Evolutionary conservation across 2,329 filamentous ascomycete genomes (phyloP).

Genomic region (Trichoderma sp.): DNA sequence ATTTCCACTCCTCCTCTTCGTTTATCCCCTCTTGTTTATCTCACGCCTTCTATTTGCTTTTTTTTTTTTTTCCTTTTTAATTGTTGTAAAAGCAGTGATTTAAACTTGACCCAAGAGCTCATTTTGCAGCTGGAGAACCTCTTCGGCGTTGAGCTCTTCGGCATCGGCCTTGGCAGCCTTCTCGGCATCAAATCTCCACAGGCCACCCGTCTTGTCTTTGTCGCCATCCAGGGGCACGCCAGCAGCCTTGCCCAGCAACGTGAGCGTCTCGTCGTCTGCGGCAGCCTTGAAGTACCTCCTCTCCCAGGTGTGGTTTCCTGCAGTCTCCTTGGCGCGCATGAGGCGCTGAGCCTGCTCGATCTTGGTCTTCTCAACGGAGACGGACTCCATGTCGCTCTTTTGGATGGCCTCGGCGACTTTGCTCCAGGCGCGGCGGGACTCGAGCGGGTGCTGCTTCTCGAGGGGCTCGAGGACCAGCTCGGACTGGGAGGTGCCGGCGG

Average conservation of each 20-base stretch:
- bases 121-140: constrained; percentile 50
- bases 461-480: constrained; percentile 72
- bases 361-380: constrained; percentile 77
- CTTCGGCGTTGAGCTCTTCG: constrained; percentile 45
- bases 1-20: neutral
- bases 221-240: constrained; percentile 58
- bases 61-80: neutral
- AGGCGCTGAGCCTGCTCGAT: constrained; percentile 87
- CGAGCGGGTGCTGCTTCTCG: constrained; percentile 81
- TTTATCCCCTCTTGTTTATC: neutral
- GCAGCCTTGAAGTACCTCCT: constrained; percentile 75
- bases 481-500: constrained; percentile 61
- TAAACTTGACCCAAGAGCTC: constrained; percentile 46
- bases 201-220: constrained; percentile 62
- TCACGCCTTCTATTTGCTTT: neutral
- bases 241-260: constrained; percentile 49
- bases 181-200: constrained; percentile 61
- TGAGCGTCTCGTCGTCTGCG: constrained; percentile 53
- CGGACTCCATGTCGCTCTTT: constrained; percentile 81
- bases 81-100: neutral
- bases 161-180: constrained; percentile 48
- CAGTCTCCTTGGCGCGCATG: constrained; percentile 72
- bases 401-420: constrained; percentile 82
- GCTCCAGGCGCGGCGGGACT: constrained; percentile 85
- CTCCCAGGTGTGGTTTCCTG: constrained; percentile 78